Evolutionary conservation across 139 green algal genomes (phyloP), one percentile per base, ranked within the genome.

Genomic region (Chlorella sorokiniana): DNA sequence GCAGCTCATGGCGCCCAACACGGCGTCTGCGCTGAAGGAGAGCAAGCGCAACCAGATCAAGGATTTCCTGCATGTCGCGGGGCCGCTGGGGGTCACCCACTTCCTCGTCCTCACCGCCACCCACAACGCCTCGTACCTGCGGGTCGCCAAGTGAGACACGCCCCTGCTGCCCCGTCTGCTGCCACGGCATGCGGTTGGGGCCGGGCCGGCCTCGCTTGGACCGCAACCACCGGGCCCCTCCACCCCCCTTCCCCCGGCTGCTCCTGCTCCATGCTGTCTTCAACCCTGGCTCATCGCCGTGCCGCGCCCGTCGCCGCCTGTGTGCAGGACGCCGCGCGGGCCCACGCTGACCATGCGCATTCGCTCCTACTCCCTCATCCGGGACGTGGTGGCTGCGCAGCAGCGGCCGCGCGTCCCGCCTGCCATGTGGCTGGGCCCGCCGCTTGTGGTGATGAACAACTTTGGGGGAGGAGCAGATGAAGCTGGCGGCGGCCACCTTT

Each of bases 31-130:
- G 51, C 91, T 99, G 7, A 93, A 91, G 88, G 95, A 95, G 78
- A 93, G 88, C 44, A 93, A 90, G 76, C 42, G 69, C 3, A 98
- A 98, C 86, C 89, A 83, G 35, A 83, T 99, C 54, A 97, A 96
- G 76, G 97, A 99, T 86, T 99, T 99, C 89, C 87, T 99, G 42
- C 76, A 96, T 9, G 94, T 99, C 70, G 91, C 94, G 8, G 97
- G 96, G 0, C 96, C 96, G 0, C 85, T 99, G 79, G 97, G 97
- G 0, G 94, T 99, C 25, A 96, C 90, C 16, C 97, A 99, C 88
- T 95, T 99, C 64, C 51, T 99, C 25, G 93, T 98, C 8, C 91
- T 99, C 16, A 95, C 92, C 23, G 91, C 94, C 33, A 99, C 95
- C 2, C 87, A 98, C 27, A 91, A 88, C 35, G 81, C 87, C 23